Percentiles rank a stretch among this genome's conserved stretches.
Evolutionary conservation across 208 protist species (phyloP).

Genomic region (Leishmania tarentolae): DNA sequence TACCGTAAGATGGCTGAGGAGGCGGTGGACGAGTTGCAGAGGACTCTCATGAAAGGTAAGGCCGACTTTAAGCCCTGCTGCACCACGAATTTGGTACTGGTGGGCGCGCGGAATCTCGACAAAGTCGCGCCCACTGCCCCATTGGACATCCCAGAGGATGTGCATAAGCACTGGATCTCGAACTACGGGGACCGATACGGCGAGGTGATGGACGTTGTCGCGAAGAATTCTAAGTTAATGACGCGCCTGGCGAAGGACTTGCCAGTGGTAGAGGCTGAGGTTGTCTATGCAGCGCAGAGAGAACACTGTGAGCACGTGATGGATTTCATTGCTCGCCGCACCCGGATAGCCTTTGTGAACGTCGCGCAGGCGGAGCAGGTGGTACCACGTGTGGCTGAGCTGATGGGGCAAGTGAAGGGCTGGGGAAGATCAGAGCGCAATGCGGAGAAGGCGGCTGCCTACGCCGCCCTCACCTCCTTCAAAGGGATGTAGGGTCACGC

Average conservation of each 20-base stretch:
- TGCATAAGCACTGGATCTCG: slow-evolving; percentile 67
- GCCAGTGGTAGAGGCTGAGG: slow-evolving; percentile 90
- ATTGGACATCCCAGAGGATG: slow-evolving; percentile 53
- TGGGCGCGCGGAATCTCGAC: slow-evolving; percentile 74
- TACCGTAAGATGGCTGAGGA: slow-evolving; percentile 96
- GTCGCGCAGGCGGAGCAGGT: slow-evolving; percentile 54
- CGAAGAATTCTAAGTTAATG: slow-evolving; percentile 38
- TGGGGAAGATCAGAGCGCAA: slow-evolving; percentile 65
- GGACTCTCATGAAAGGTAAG: slow-evolving; percentile 48
- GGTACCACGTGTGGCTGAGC: slow-evolving; percentile 80
- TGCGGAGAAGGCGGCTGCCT: slow-evolving; percentile 59
- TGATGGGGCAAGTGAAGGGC: slow-evolving; percentile 84
- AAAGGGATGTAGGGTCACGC: slow-evolving; percentile 1
- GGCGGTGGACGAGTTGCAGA: slow-evolving; percentile 68
- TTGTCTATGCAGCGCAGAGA: slow-evolving; percentile 68
- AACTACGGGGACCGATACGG: slow-evolving; percentile 72
- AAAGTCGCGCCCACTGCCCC: slow-evolving; percentile 28
- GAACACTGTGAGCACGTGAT: slow-evolving; percentile 91
- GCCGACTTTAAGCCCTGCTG: slow-evolving; percentile 54
- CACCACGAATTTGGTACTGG: slow-evolving; percentile 74
- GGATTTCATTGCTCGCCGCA: slow-evolving; percentile 93
- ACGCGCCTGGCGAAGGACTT: slow-evolving; percentile 49
- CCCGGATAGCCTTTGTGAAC: slow-evolving; percentile 91
- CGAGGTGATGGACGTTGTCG: slow-evolving; percentile 43
- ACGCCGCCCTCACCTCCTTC: slow-evolving; percentile 57